Evolutionary conservation across 2,329 filamentous ascomycete species (phyloP).

Genomic region (Dactylellina leptospora): DNA sequence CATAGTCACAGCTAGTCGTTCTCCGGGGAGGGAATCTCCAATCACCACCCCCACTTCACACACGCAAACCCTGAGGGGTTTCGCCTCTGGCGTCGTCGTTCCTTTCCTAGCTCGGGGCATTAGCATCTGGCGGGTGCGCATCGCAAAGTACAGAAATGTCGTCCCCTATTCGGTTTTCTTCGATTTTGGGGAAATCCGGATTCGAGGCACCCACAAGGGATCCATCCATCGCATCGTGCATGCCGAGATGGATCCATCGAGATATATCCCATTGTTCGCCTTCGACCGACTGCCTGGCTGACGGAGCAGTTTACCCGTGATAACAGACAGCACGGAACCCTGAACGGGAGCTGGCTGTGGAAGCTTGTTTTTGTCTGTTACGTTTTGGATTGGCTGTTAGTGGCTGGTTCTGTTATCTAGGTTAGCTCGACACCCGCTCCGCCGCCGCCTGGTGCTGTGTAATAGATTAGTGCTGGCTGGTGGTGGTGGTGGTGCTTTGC

Average conservation of each 20-base stretch:
- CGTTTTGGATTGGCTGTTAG: slow-evolving; percentile 35
- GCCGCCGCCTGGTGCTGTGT: slow-evolving; percentile 28
- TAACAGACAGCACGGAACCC: no score
- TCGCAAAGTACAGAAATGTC: not conserved
- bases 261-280: no score
- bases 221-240: not conserved
- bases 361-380: slow-evolving; percentile 49
- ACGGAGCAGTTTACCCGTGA: slow-evolving; percentile 1
- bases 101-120: slow-evolving; percentile 23
- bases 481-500: no score
- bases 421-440: slow-evolving; percentile 22
- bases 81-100: slow-evolving; percentile 25
- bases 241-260: no score
- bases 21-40: slow-evolving; percentile 4
- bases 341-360: no score
- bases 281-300: not conserved
- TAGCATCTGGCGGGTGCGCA: not conserved
- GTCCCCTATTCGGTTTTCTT: no score
- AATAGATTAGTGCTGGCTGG: no score
- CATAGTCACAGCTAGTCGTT: not conserved
- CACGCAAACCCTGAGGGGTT: slow-evolving; percentile 5
- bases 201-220: slow-evolving; percentile 11
- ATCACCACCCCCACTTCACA: slow-evolving; percentile 39
- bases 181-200: no score
- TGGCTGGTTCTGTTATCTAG: slow-evolving; percentile 48